These are phyloP conservation scores for Coemansia sp. DNA, from an alignment of 192 early-diverging fungal genomes.

Conservation along the genomic window DNA sequence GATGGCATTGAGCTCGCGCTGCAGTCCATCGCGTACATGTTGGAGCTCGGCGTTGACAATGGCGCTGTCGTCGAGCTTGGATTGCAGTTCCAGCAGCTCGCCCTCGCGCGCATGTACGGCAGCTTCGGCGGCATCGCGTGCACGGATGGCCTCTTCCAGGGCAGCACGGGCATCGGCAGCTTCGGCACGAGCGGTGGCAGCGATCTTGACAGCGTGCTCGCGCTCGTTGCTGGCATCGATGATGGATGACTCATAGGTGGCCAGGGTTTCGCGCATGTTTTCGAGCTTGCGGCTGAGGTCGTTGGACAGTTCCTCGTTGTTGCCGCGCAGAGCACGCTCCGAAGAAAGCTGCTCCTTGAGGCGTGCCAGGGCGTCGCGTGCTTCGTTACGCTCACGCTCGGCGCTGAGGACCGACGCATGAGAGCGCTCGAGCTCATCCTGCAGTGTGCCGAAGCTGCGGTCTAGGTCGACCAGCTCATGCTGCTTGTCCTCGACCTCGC, in stretches of 20 bases:
- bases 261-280: slow-evolving; percentile 48
- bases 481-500: slow-evolving; percentile 77
- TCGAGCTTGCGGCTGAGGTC: slow-evolving; percentile 33
- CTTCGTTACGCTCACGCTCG: slow-evolving; percentile 46
- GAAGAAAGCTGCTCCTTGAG: slow-evolving; percentile 29
- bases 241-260: slow-evolving; percentile 59
- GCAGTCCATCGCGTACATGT: slow-evolving; percentile 67
- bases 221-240: slow-evolving; percentile 61
- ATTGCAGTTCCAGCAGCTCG: slow-evolving; percentile 67
- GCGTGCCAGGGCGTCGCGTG: slow-evolving; percentile 23
- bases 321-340: slow-evolving; percentile 37
- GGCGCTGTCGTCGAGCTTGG: slow-evolving; percentile 71
- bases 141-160: slow-evolving; percentile 59
- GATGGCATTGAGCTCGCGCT: slow-evolving; percentile 69
- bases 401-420: slow-evolving; percentile 27
- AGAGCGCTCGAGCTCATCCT: slow-evolving; percentile 41
- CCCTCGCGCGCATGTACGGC: slow-evolving; percentile 60
- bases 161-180: slow-evolving; percentile 66
- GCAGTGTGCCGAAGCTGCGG: slow-evolving; percentile 47
- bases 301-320: slow-evolving; percentile 45
- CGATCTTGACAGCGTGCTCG: slow-evolving; percentile 74
- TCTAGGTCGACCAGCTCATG: slow-evolving; percentile 56
- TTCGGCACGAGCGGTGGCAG: slow-evolving; percentile 59
- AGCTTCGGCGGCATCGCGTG: slow-evolving; percentile 64
- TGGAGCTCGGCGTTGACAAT: slow-evolving; percentile 66